Evolutionary conservation across 106 monocot species (phyloP).

Genomic region (Narthecium ossifragum): DNA sequence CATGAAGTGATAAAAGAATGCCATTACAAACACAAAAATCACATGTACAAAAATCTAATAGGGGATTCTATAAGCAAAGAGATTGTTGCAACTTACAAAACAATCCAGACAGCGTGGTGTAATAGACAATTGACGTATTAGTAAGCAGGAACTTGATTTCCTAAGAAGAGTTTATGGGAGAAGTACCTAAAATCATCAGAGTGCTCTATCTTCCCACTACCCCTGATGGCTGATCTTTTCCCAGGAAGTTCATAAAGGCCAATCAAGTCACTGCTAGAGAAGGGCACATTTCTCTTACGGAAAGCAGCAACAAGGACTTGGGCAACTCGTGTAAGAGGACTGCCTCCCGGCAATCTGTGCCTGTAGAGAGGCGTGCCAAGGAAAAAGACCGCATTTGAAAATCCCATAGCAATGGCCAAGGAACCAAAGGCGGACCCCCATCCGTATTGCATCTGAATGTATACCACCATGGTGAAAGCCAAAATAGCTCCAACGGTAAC

Average conservation of each 20-base stretch:
- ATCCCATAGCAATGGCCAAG: slow-evolving; percentile 74
- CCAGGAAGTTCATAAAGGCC: slow-evolving; percentile 77
- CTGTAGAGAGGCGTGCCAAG: slow-evolving; percentile 75
- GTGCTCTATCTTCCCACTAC: slow-evolving; percentile 82
- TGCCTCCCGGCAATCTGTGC: slow-evolving; percentile 78
- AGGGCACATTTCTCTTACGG: slow-evolving; percentile 56
- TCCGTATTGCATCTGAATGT: slow-evolving; percentile 73
- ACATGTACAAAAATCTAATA: too few relatives aligned
- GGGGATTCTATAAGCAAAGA: too few relatives aligned
- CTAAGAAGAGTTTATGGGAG: too few relatives aligned
- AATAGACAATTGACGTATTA: too few relatives aligned
- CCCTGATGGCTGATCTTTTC: slow-evolving; percentile 69
- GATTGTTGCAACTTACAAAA: too few relatives aligned
- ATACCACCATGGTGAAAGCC: slow-evolving; percentile 86
- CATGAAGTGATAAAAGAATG: too few relatives aligned
- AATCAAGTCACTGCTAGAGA: slow-evolving; percentile 39
- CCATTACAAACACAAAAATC: too few relatives aligned
- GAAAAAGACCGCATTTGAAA: slow-evolving; percentile 74
- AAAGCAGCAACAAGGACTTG: slow-evolving; percentile 84
- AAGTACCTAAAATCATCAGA: slow-evolving; percentile 71
- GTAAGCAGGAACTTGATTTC: too few relatives aligned
- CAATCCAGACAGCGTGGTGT: too few relatives aligned
- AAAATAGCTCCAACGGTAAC: slow-evolving; percentile 78
- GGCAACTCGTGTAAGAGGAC: slow-evolving; percentile 75
- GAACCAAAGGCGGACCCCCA: slow-evolving; percentile 86